Evolutionary conservation across 2,329 filamentous ascomycete genomes (phyloP), one percentile per base, ranked within the genome.

Genomic region (Pseudopithomyces maydicus): DNA sequence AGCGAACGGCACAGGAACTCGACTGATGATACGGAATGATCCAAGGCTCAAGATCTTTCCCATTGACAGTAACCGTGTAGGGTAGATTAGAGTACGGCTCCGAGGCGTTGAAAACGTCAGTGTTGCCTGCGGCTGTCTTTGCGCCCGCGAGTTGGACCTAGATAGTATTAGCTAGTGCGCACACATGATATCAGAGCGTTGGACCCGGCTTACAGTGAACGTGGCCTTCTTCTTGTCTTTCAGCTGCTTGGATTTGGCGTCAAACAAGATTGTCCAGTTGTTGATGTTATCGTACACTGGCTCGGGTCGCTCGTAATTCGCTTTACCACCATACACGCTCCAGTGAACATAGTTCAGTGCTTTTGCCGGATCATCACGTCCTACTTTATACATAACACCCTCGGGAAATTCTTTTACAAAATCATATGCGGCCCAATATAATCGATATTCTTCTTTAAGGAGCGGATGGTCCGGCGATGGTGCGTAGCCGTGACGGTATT

Each of bases 281-380:
- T 68, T 66, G 49, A 61, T 58, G 42, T 60, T 69, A 43, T 50
- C 59, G 83, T 81, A 71, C 52, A 42, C 52, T 74, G 48, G 78
- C 43, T 79, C 73, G 1, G 77, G 71, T 0, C 83, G 77, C 2
- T 78, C 46, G 3, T 70, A 79, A 69, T 86, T 82, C 1, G 77
- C 83, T 26, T 82, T 75, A 1, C 83, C 82, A 1, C 85, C 85
- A 63, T 86, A 88, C 8, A 86, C 84, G 55, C 81, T 84, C 87
- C 86, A 89, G 67, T 89, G 87, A 3, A 88, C 82, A 54, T 88
- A 88, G 71, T 89, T 89, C 57, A 87, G 77, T 63, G 86, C 84
- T 11, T 74, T 69, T 0, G 71, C 73, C 17, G 76, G 77, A 23
- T 84, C 71, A 57, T 79, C 82, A 65, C 80, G 71, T 10, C 85